A percentile compares a stretch with the other conserved stretches of the same genome.
Conservation (phyloP, 306 rosid species). For the Rosa persica region DNA sequence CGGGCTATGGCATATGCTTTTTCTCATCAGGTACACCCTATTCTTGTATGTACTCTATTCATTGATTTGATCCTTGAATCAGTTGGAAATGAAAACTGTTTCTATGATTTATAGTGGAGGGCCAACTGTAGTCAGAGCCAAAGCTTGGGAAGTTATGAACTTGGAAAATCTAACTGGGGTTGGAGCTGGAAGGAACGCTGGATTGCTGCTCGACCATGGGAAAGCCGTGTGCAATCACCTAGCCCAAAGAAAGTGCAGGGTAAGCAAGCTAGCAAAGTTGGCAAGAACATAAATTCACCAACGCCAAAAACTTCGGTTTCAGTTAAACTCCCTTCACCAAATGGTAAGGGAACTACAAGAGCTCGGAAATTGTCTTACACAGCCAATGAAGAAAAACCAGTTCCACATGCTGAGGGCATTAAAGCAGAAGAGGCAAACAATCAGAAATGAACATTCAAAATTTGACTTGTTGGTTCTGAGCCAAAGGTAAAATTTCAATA, state of each 20-base stretch:
- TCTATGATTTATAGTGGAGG: constrained; percentile 75
- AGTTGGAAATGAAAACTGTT: constrained; percentile 32
- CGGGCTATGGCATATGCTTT: constrained; percentile 97
- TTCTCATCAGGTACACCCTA: constrained; percentile 81
- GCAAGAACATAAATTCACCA: constrained; percentile 45
- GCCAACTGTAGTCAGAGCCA: constrained; percentile 82
- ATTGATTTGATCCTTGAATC: constrained; percentile 18
- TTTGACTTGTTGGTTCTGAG: constrained; percentile 26
- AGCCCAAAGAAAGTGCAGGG: constrained; percentile 54
- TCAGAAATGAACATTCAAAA: constrained; percentile 27
- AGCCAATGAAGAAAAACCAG: constrained; percentile 41
- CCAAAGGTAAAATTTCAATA: constrained; percentile 16
- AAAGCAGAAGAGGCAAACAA: constrained; percentile 32
- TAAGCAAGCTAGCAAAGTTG: constrained; percentile 53
- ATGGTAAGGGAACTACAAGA: constrained; percentile 51
- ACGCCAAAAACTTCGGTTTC: constrained; percentile 45
- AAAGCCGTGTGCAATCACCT: constrained; percentile 58
- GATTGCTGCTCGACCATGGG: constrained; percentile 99
- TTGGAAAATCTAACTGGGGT: constrained; percentile 87
- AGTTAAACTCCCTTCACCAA: constrained; percentile 40
- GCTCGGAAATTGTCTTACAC: constrained; percentile 75
- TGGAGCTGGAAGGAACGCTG: constrained; percentile 99
- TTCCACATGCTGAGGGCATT: constrained; percentile 36
- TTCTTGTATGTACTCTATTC: background rate
- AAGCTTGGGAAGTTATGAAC: constrained; percentile 66